A percentile compares a stretch with the other conserved stretches of the same genome.
Evolutionary conservation across 106 monocot species (phyloP).

Genomic region (Acorus gramineus): DNA sequence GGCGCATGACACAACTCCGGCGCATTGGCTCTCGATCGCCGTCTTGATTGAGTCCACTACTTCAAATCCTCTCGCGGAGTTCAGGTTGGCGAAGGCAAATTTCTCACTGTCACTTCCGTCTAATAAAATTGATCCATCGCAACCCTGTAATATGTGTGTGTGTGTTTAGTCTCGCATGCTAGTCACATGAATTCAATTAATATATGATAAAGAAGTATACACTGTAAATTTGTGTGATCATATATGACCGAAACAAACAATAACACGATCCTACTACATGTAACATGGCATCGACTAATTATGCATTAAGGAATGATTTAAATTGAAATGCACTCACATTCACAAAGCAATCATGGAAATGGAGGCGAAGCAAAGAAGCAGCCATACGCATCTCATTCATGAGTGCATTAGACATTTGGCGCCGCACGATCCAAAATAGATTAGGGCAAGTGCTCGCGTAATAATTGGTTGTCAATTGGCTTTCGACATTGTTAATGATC

Average conservation of each 20-base stretch:
- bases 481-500: constrained; percentile 7
- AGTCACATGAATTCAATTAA: too few relatives aligned
- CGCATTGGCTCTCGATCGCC: constrained; percentile 50
- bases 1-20: constrained; percentile 50
- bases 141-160: constrained; percentile 27
- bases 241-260: too few relatives aligned
- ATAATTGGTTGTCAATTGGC: constrained; percentile 37
- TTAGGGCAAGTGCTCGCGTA: constrained; percentile 45
- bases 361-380: constrained; percentile 57
- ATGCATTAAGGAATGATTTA: background rate
- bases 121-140: constrained; percentile 53
- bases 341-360: constrained; percentile 78
- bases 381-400: constrained; percentile 52
- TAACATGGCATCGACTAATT: too few relatives aligned
- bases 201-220: too few relatives aligned
- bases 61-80: constrained; percentile 57
- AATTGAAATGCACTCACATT: constrained; percentile 25
- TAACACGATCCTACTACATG: too few relatives aligned
- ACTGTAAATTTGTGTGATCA: too few relatives aligned
- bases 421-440: constrained; percentile 21
- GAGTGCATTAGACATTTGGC: constrained; percentile 28
- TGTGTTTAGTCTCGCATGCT: too few relatives aligned
- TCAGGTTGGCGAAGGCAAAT: constrained; percentile 35
- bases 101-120: constrained; percentile 56
- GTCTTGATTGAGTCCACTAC: constrained; percentile 55